A percentile compares a stretch with the other conserved stretches of the same genome.
Evolutionary conservation across 495 filamentous ascomycete species (phyloP).

Genomic region (Copromyces sp.): DNA sequence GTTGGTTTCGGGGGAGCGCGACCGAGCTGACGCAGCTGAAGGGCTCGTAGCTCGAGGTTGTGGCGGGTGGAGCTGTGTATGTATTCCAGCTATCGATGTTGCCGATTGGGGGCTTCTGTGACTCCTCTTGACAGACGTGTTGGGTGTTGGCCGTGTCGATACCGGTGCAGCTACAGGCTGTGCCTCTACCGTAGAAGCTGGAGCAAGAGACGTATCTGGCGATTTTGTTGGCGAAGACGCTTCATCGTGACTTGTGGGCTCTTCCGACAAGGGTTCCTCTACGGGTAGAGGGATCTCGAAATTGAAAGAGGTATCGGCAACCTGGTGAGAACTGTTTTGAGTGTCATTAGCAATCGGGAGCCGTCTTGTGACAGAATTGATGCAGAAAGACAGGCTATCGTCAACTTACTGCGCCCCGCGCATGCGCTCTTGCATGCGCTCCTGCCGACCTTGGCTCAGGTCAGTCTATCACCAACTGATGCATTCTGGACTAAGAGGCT

Average conservation of each 20-base stretch:
- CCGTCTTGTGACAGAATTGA: background rate
- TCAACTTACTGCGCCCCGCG: slow-evolving; percentile 35
- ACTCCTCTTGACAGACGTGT: slow-evolving; percentile 33
- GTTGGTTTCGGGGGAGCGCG: background rate
- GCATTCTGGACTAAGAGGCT: slow-evolving; percentile 1
- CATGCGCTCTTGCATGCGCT: slow-evolving; percentile 42
- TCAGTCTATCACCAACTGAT: background rate
- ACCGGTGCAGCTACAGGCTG: background rate
- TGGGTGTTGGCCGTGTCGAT: slow-evolving; percentile 24
- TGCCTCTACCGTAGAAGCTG: background rate
- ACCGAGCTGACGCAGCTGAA: background rate
- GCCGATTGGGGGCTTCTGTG: slow-evolving; percentile 5
- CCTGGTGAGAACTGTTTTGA: slow-evolving; percentile 30
- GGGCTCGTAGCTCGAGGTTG: background rate
- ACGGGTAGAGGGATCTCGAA: slow-evolving; percentile 30
- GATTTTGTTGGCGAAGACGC: slow-evolving; percentile 13
- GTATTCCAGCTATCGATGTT: background rate
- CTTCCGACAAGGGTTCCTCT: background rate
- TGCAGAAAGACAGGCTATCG: background rate
- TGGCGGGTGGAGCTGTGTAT: background rate
- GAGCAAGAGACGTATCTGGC: slow-evolving; percentile 5
- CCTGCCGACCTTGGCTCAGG: slow-evolving; percentile 27
- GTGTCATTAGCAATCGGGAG: slow-evolving; percentile 5
- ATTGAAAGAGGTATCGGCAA: slow-evolving; percentile 36
- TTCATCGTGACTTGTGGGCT: background rate